Evolutionary conservation across 1,284 basidiomycete species (phyloP).

Genomic region (Somion occarium): DNA sequence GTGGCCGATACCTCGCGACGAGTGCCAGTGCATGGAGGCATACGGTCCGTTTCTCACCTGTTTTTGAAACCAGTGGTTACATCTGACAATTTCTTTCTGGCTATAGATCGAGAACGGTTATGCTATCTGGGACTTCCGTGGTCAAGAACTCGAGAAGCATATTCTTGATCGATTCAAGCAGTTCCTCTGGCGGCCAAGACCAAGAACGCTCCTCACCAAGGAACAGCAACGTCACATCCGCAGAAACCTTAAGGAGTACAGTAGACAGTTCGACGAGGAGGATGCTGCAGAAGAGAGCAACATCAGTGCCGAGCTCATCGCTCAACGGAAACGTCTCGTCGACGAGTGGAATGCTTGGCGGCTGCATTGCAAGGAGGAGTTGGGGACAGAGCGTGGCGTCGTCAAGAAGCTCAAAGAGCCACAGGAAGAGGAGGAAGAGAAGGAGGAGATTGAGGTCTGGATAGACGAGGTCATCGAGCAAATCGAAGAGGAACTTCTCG

Average conservation of each 20-base stretch:
- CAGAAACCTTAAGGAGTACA: constrained; percentile 90
- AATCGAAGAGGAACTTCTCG: constrained; percentile 74
- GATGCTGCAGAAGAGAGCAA: constrained; percentile 95
- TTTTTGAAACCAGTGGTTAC: no score
- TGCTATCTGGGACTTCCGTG: constrained; percentile 97
- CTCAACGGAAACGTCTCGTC: constrained; percentile 86
- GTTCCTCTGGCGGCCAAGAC: constrained; percentile 96
- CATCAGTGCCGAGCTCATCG: constrained; percentile 90
- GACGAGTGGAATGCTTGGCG: constrained; percentile 99
- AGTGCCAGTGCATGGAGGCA: constrained; percentile 95
- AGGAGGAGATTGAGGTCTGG: constrained; percentile 88
- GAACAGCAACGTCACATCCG: constrained; percentile 88
- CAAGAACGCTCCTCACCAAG: constrained; percentile 81
- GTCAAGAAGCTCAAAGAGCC: constrained; percentile 31
- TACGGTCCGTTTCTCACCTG: constrained; percentile 54
- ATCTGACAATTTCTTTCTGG: constrained; percentile 11
- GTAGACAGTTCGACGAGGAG: constrained; percentile 92
- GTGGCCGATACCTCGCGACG: constrained; percentile 90
- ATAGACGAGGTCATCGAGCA: constrained; percentile 90
- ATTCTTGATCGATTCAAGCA: constrained; percentile 97
- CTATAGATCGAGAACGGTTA: constrained; percentile 94
- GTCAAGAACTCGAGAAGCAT: constrained; percentile 86
- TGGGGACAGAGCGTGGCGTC: constrained; percentile 43
- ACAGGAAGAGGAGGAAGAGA: constrained; percentile 50
- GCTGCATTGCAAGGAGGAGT: constrained; percentile 51